Percentiles rank a stretch among this genome's conserved stretches.
Conservation (phyloP, 768 basidiomycete genomes). For the Lactarius trivialis region DNA sequence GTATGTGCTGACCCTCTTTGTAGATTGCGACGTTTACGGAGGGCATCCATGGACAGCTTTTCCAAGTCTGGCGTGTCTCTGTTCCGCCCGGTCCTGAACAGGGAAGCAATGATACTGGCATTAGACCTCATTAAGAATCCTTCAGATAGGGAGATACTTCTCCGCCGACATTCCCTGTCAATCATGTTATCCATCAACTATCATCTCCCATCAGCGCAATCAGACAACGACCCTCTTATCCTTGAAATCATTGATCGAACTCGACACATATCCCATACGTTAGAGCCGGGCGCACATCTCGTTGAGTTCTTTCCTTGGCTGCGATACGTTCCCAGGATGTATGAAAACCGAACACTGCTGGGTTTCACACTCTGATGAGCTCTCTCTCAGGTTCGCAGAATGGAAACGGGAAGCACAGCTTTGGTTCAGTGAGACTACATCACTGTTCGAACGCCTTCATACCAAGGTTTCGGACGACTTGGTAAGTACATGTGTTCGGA, state of each 20-base stretch:
- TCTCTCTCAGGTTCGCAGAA: too few relatives aligned
- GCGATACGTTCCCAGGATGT: background rate
- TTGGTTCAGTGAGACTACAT: too few relatives aligned
- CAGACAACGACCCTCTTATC: constrained; percentile 2
- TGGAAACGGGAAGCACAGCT: too few relatives aligned
- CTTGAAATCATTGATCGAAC: background rate
- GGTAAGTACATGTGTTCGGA: too few relatives aligned
- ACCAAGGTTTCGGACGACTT: too few relatives aligned
- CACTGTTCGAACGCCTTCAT: too few relatives aligned
- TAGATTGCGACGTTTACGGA: constrained; percentile 26
- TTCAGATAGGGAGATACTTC: constrained; percentile 24
- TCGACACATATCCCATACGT: background rate
- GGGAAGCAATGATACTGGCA: constrained; percentile 30
- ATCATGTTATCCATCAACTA: constrained; percentile 25
- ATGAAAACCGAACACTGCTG: background rate
- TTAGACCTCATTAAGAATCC: constrained; percentile 28
- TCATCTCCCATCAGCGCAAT: constrained; percentile 3
- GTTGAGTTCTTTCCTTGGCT: background rate
- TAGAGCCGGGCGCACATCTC: background rate
- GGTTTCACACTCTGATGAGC: too few relatives aligned
- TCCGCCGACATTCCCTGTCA: constrained; percentile 20
- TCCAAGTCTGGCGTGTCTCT: constrained; percentile 25
- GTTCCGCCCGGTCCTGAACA: constrained; percentile 29
- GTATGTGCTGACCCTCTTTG: background rate
- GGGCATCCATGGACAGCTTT: constrained; percentile 23